Conservation (phyloP, 176 grass and related monocot genomes). For the Ensete ventricosum region DNA sequence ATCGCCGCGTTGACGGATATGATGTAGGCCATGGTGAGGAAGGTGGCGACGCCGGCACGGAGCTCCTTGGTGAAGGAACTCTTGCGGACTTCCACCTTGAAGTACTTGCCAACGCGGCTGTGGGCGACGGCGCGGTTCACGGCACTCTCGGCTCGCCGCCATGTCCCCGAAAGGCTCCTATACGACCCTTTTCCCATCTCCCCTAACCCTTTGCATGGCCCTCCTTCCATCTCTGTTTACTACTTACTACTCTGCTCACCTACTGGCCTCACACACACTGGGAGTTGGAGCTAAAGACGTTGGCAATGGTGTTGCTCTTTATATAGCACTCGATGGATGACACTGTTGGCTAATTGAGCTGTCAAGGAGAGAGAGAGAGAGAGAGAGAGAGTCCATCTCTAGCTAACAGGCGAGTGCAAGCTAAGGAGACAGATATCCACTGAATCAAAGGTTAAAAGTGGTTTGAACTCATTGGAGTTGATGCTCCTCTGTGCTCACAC, state of each 20-base stretch:
- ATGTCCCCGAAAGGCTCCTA: conserved; percentile 2
- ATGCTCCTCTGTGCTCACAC: too few relatives aligned
- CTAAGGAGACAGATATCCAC: background rate
- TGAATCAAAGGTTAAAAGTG: conserved; percentile 5
- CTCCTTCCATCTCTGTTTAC: background rate
- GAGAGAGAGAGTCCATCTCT: too few relatives aligned
- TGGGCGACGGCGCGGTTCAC: conserved; percentile 6
- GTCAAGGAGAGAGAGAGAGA: too few relatives aligned
- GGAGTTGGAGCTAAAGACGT: too few relatives aligned
- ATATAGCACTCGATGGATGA: too few relatives aligned
- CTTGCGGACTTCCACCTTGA: conserved; percentile 7
- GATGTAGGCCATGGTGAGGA: conserved; percentile 20
- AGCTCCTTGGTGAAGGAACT: conserved; percentile 10
- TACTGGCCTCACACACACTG: too few relatives aligned
- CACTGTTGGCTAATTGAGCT: too few relatives aligned
- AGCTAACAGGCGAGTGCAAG: too few relatives aligned
- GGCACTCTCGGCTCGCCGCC: background rate
- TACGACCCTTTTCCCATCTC: conserved; percentile 9
- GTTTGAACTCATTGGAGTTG: background rate
- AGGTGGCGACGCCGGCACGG: conserved; percentile 13
- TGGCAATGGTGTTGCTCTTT: too few relatives aligned
- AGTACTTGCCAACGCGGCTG: conserved; percentile 11
- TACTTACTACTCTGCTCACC: too few relatives aligned
- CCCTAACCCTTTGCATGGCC: conserved; percentile 1
- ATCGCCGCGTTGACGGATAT: conserved; percentile 15